These are phyloP conservation scores for Carex parvula DNA, from an alignment of 176 grass and related monocot genomes.

Conservation along the genomic window DNA sequence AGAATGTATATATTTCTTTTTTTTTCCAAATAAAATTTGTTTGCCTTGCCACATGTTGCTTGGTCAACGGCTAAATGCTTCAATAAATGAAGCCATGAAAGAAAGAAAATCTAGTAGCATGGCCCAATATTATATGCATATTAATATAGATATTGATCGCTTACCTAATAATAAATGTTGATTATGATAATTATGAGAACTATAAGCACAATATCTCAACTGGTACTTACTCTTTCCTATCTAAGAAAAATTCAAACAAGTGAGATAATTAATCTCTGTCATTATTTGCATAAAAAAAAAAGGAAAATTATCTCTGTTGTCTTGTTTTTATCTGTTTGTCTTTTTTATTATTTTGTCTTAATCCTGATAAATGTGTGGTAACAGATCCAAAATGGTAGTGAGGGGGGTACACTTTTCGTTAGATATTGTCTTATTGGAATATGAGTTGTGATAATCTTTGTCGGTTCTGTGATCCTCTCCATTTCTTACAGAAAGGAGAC, in stretches of 20 bases:
- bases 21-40: background rate
- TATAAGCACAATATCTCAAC: slow-evolving; percentile 15
- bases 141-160: slow-evolving; percentile 17
- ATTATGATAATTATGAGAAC: background rate
- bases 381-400: background rate
- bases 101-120: background rate
- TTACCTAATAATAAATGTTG: slow-evolving; percentile 4
- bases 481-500: background rate
- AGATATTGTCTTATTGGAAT: background rate
- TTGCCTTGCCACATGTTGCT: background rate
- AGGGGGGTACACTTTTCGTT: background rate
- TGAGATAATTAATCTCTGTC: background rate
- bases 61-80: background rate
- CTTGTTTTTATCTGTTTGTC: too few relatives aligned
- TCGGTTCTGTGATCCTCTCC: background rate
- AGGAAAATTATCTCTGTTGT: background rate
- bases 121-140: background rate
- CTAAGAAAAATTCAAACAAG: background rate
- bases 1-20: background rate
- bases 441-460: background rate
- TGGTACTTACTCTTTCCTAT: background rate
- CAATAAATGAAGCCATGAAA: background rate
- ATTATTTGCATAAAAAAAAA: background rate
- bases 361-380: background rate
- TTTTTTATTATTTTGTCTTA: too few relatives aligned